Base-by-base conservation (phyloP, 352 stramenopile genomes). In the Elongisporangium undulatum region DNA sequence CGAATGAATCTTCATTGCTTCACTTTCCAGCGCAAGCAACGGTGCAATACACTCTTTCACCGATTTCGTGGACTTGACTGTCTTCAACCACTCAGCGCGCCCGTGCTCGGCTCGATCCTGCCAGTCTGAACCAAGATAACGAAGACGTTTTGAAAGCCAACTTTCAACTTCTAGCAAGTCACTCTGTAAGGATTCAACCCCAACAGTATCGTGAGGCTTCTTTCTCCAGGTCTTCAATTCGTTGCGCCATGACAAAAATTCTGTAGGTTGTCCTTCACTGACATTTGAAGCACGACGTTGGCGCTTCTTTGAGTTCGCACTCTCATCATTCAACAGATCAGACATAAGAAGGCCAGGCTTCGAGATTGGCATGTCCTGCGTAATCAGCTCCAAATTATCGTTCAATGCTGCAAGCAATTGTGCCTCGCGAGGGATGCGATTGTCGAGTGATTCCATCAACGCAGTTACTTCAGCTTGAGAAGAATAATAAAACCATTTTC, bases 281-380 rank as follows among this genome's bases (percentile, higher is more conserved):
- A 51, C n/a, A 9, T 48, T 49, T 38, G 60, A 23, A 22, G 59
- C 48, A 39, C 56, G 68, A 15, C 65, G 72, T 12, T 59, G 53
- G 5, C 78, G 78, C 55, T 91, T 89, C 59, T 78, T 80, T 3
- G 52, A 51, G 16, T 63, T 57, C 13, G 66, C 63, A 24, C 53
- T 77, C 19, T 85, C 74, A 26, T 90, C 84, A 48, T 90, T 90
- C 10, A 87, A 51, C 8, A 93, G 38, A 53, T 94, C 82, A 10
- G 84, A 86, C 29, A 94, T 85, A 16, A 92, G 62, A n/a, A 92
- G 62, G 0, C 82, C 80, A 7, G 84, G 76, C 63, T 90, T 92
- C 0, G 79, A 83, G 29, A 84, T 56, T 4, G 84, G 84, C 84
- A 94, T 91, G 15, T 89, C 79, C 7, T 65, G 61, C 5, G 69